A percentile compares a stretch with the other conserved stretches of the same genome.
phyloP scores from a whole-genome alignment of 139 green algal species.

The Chloropicon primus region DNA sequence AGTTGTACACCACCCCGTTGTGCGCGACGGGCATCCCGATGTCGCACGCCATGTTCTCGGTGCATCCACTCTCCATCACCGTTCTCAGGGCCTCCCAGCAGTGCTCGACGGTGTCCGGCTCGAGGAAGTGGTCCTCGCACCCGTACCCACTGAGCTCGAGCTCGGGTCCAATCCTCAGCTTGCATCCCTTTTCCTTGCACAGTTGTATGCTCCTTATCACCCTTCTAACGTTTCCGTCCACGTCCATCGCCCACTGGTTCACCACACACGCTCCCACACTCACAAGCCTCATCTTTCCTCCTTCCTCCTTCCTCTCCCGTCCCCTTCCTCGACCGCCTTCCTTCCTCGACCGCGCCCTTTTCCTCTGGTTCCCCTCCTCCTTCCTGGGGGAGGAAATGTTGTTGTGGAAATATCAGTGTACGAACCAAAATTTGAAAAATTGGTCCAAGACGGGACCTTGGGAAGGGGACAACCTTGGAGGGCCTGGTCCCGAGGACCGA shows the following conservation, averaged over 20 bases:
- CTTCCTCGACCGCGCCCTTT: background rate
- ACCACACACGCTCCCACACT: constrained; percentile 87
- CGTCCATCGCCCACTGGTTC: constrained; percentile 96
- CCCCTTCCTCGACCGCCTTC: background rate
- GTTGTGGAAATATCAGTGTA: no score
- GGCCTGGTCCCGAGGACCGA: no score
- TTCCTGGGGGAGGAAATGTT: no score
- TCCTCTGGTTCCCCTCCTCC: no score
- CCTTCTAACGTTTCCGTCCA: constrained; percentile 76
- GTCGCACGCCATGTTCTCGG: constrained; percentile 69
- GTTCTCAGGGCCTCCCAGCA: constrained; percentile 65
- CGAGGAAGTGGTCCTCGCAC: constrained; percentile 97
- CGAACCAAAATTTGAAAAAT: no score
- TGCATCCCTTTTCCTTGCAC: constrained; percentile 33
- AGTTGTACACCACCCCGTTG: constrained; percentile 75
- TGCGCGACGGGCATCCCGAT: constrained; percentile 88
- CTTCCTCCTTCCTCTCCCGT: background rate
- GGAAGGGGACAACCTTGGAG: no score
- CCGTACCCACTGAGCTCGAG: constrained; percentile 91
- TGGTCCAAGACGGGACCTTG: no score
- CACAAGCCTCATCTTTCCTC: constrained; percentile 27
- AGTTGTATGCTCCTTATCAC: constrained; percentile 60
- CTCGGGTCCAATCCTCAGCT: constrained; percentile 69
- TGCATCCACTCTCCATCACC: constrained; percentile 44
- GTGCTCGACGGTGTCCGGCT: constrained; percentile 78